A percentile compares a stretch with the other conserved stretches of the same genome.
Evolutionary conservation across 768 basidiomycete genomes (phyloP).

Genomic region (Suillus tomentosus): DNA sequence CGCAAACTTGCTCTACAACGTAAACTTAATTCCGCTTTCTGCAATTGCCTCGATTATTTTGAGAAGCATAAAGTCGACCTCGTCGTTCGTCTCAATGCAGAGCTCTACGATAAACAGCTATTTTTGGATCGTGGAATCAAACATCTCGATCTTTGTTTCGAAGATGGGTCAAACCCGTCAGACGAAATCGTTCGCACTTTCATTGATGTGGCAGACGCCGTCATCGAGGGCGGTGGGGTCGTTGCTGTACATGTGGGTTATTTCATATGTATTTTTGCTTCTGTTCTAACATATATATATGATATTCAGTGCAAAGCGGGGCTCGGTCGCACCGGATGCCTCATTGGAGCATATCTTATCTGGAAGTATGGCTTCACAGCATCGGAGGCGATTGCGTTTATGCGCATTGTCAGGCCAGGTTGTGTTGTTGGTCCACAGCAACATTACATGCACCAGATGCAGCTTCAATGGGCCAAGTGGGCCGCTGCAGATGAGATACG

Average conservation of each 20-base stretch:
- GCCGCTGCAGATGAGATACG: conserved; percentile 81
- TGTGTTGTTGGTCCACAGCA: conserved; percentile 92
- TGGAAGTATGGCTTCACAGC: conserved; percentile 99
- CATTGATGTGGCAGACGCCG: conserved; percentile 79
- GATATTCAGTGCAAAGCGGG: conserved; percentile 87
- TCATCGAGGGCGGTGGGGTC: conserved; percentile 76
- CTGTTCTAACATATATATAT: conserved; percentile 20
- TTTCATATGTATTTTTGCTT: conserved; percentile 14
- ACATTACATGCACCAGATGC: conserved; percentile 94
- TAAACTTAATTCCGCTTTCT: conserved; percentile 77
- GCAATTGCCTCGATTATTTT: conserved; percentile 93
- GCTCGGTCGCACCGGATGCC: conserved; percentile 91
- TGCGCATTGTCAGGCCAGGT: conserved; percentile 96
- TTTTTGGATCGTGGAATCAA: conserved; percentile 86
- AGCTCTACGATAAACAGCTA: conserved; percentile 80
- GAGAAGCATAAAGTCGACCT: conserved; percentile 84
- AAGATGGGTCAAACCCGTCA: conserved; percentile 97
- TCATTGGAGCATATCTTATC: conserved; percentile 97
- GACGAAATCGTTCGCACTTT: conserved; percentile 94
- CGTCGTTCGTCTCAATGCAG: conserved; percentile 92
- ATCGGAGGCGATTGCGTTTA: conserved; percentile 93
- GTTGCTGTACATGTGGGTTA: conserved; percentile 84
- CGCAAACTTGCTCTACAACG: conserved; percentile 67
- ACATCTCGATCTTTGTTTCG: conserved; percentile 93
- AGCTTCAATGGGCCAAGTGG: conserved; percentile 93